Evolutionary conservation across 129 eudicot genomes (phyloP).

Genomic region (Chrysanthemum lavandulifolium): DNA sequence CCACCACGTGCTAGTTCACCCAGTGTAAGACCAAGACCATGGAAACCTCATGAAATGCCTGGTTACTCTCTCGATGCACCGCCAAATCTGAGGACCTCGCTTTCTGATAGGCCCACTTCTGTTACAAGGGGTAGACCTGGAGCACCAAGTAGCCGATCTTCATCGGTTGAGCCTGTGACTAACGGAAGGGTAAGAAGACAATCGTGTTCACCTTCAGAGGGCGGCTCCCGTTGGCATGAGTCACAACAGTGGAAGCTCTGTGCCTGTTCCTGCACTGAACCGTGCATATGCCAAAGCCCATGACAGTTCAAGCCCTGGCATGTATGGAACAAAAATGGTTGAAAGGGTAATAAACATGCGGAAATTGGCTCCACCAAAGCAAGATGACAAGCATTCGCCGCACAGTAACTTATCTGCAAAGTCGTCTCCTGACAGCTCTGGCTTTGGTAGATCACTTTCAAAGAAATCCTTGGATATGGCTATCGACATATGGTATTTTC

Average conservation of each 20-base stretch:
- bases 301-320: slow-evolving; percentile 76
- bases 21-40: slow-evolving; percentile 65
- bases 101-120: slow-evolving; percentile 73
- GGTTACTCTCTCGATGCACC: slow-evolving; percentile 90
- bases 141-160: slow-evolving; percentile 67
- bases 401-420: slow-evolving; percentile 79
- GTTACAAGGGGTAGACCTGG: slow-evolving; percentile 89
- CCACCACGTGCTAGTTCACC: slow-evolving; percentile 77
- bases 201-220: slow-evolving; percentile 97
- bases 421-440: slow-evolving; percentile 89
- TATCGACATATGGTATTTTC: slow-evolving; percentile 92
- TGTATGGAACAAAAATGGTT: slow-evolving; percentile 89
- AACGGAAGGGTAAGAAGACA: slow-evolving; percentile 81
- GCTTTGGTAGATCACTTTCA: slow-evolving; percentile 86
- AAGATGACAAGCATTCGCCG: slow-evolving; percentile 82
- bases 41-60: slow-evolving; percentile 99
- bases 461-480: slow-evolving; percentile 99
- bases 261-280: slow-evolving; percentile 59
- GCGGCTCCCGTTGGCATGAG: slow-evolving; percentile 61
- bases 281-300: slow-evolving; percentile 83
- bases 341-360: slow-evolving; percentile 93
- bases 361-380: slow-evolving; percentile 79
- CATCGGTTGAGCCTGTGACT: slow-evolving; percentile 73
- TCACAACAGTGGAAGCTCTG: slow-evolving; percentile 83
- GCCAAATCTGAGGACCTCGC: slow-evolving; percentile 81